phyloP scores from a whole-genome alignment of 192 early-diverging fungal genomes.

The Umbelopsis ramanniana region DNA sequence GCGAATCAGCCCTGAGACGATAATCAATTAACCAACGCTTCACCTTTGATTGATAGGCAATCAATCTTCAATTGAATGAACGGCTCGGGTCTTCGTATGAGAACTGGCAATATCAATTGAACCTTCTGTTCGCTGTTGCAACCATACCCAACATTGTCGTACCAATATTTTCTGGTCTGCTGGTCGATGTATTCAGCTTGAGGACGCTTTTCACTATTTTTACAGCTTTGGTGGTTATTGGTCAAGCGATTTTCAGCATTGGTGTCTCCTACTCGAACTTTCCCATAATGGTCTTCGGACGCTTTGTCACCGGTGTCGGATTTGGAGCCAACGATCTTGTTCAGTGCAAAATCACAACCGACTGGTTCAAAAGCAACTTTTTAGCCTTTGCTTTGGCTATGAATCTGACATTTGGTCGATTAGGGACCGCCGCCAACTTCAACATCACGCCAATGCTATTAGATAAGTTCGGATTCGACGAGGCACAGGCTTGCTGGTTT shows the following conservation, averaged over 20 bases:
- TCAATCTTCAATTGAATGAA: constrained; percentile 45
- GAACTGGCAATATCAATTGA: constrained; percentile 45
- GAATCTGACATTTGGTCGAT: constrained; percentile 55
- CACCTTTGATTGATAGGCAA: constrained; percentile 24
- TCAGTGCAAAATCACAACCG: constrained; percentile 59
- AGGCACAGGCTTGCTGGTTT: constrained; percentile 53
- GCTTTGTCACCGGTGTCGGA: constrained; percentile 69
- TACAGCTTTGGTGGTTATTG: constrained; percentile 50
- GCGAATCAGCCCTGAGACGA: neutral
- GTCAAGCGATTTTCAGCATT: constrained; percentile 63
- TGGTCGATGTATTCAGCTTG: constrained; percentile 59
- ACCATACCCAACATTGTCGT: constrained; percentile 47
- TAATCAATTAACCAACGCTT: constrained; percentile 4
- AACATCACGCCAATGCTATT: constrained; percentile 57
- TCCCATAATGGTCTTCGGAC: constrained; percentile 55
- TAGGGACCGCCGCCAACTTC: constrained; percentile 63
- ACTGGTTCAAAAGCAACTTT: constrained; percentile 62
- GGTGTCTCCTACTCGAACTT: constrained; percentile 54
- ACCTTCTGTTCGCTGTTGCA: constrained; percentile 48
- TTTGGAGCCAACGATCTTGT: constrained; percentile 65
- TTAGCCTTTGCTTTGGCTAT: constrained; percentile 65
- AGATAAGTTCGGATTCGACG: constrained; percentile 33
- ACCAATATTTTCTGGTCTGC: constrained; percentile 46
- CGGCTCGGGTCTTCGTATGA: constrained; percentile 43
- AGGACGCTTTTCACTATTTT: constrained; percentile 56